Evolutionary conservation across 495 filamentous ascomycete species (phyloP), one percentile per base, ranked within the genome.

Genomic region (Aspergillus leporis): DNA sequence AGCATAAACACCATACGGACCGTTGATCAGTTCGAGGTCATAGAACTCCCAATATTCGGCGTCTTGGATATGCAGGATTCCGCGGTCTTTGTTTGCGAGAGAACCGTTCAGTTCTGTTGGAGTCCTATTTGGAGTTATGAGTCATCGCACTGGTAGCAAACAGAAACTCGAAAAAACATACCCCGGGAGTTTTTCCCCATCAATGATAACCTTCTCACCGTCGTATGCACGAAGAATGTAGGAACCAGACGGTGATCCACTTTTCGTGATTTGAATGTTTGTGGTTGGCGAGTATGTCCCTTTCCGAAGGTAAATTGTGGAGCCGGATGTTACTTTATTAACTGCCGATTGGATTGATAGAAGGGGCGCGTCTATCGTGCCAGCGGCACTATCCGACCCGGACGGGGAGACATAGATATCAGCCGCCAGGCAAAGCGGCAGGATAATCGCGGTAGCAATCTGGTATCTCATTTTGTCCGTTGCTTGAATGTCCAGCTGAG

Each of bases 21-120:
- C 62, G 16, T 64, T 55, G 32, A 64, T 61, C 43, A 64, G 43
- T n/a, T 61, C 62, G 10, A 64, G 62, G 46, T 64, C 62, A 31
- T 61, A 61, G 36, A 64, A 61, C 49, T 61, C 58, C 62, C 62
- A 64, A 51, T 64, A 64, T 7, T 64, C 51, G 10, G 62, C 62
- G 30, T 60, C 55, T 25, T 64, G 40, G 23, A 64, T 61, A 28
- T 64, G 62, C 4, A 64, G 53, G 40, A 64, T 61, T 3, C 62
- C 62, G 4, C 62, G 58, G 40, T 64, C 62, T 4, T 25, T 18
- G 22, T 64, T 64, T 30, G 18, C 45, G 3, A 64, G 53, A 2
- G 62, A 64, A 2, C 49, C 62, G n/a, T 55, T 54, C 5, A 64
- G 28, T 1, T 61, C 58, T 4, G 62, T 58, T 4, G 62, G 62